Evolutionary conservation across 164 flowering plant species (phyloP).

Genomic region (Macadamia integrifolia): DNA sequence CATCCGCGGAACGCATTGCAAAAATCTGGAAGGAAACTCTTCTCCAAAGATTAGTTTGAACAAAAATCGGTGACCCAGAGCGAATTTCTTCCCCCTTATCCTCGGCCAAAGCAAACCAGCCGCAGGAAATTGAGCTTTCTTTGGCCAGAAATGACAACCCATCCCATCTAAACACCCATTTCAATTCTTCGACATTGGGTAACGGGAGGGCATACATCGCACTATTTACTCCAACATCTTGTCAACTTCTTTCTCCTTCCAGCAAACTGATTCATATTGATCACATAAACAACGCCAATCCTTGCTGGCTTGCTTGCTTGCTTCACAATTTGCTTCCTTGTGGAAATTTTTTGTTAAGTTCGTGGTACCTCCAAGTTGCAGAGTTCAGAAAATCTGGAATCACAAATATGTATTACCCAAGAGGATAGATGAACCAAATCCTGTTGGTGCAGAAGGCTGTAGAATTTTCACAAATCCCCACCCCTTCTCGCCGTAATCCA

Average conservation of each 20-base stretch:
- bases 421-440: background rate
- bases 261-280: background rate
- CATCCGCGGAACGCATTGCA: slow-evolving; percentile 37
- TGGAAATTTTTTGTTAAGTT: background rate
- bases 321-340: background rate
- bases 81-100: slow-evolving; percentile 14
- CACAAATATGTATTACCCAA: background rate
- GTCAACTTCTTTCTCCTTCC: background rate
- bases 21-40: slow-evolving; percentile 2
- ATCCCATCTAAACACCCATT: slow-evolving; percentile 11
- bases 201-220: slow-evolving; percentile 1
- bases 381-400: background rate
- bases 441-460: background rate
- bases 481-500: background rate
- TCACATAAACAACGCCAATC: background rate
- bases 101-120: slow-evolving; percentile 20
- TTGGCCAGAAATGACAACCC: slow-evolving; percentile 4
- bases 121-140: slow-evolving; percentile 11
- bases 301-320: background rate
- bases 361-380: background rate
- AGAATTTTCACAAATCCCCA: background rate
- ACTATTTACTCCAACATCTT: background rate
- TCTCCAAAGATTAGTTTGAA: background rate
- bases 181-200: background rate
- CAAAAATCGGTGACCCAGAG: slow-evolving; percentile 5